A percentile compares a stretch with the other conserved stretches of the same genome.
phyloP scores from a whole-genome alignment of 768 basidiomycete species.

The Lactarius hengduanensis region DNA sequence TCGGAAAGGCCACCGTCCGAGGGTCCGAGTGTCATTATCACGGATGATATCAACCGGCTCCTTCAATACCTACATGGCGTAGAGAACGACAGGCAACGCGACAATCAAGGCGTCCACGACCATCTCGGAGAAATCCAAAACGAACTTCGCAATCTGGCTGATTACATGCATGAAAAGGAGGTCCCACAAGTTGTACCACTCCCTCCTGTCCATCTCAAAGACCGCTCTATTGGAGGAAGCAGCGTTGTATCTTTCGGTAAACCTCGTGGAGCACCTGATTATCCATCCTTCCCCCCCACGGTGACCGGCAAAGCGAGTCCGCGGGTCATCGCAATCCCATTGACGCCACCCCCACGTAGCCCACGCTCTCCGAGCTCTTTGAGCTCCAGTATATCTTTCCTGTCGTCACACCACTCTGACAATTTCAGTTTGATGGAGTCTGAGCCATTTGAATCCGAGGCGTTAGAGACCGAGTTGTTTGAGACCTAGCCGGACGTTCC shows the following conservation, averaged over 20 bases:
- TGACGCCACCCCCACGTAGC: slow-evolving; percentile 46
- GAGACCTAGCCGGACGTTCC: too few species aligned
- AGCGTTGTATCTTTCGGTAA: too few species aligned
- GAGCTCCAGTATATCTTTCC: slow-evolving; percentile 42
- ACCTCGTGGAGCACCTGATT: too few species aligned
- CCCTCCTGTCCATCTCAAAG: too few species aligned
- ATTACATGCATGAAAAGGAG: too few species aligned
- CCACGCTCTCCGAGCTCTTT: slow-evolving; percentile 43
- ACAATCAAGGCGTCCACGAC: slow-evolving; percentile 61
- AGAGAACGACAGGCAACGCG: slow-evolving; percentile 59
- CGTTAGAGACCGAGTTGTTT: too few species aligned
- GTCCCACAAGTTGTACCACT: too few species aligned
- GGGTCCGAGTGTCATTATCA: slow-evolving; percentile 43
- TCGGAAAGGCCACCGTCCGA: slow-evolving; percentile 3
- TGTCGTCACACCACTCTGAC: slow-evolving; percentile 73
- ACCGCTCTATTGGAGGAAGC: too few species aligned
- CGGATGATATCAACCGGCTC: slow-evolving; percentile 52
- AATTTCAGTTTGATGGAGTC: slow-evolving; percentile 53
- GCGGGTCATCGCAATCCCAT: slow-evolving; percentile 34
- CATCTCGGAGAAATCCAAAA: too few species aligned
- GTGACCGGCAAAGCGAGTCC: slow-evolving; percentile 13
- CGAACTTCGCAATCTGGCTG: too few species aligned
- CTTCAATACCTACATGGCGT: slow-evolving; percentile 53
- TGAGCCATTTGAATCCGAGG: too few species aligned
- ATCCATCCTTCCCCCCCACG: slow-evolving; percentile 12